Conservation (phyloP, 805 yeast genomes). For the Ogataea degrootiae region DNA sequence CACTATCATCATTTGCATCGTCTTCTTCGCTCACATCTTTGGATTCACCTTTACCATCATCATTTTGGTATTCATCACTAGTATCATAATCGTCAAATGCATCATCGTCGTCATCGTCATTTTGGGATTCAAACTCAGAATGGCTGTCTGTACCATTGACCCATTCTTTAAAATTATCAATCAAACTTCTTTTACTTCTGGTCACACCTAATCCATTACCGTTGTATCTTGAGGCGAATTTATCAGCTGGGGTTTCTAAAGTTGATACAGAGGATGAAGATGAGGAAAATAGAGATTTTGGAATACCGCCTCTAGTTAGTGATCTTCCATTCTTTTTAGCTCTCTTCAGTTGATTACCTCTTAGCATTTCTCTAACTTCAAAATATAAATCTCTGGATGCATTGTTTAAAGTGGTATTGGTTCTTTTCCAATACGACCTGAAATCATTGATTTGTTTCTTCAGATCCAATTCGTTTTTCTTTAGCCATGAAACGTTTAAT, state of each 20-base stretch:
- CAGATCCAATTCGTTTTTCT: conserved; percentile 92
- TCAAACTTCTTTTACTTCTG: conserved; percentile 20
- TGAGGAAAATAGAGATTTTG: too few species aligned
- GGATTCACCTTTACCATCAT: neutral
- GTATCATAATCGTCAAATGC: conserved; percentile 11
- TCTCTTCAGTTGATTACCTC: conserved; percentile 24
- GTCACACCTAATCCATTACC: conserved; percentile 41
- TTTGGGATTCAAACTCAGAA: conserved; percentile 20
- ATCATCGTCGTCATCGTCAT: conserved; percentile 11
- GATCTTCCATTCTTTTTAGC: neutral
- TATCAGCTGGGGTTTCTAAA: conserved; percentile 55
- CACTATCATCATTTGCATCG: neutral
- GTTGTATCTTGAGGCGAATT: conserved; percentile 59
- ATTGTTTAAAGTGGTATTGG: conserved; percentile 60
- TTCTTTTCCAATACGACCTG: conserved; percentile 77
- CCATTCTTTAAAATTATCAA: conserved; percentile 33
- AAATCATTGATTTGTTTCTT: conserved; percentile 87
- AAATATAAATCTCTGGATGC: conserved; percentile 80
- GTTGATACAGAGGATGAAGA: neutral
- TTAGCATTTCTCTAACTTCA: conserved; percentile 72
- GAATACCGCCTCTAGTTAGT: too few species aligned
- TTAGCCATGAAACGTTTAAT: conserved; percentile 93
- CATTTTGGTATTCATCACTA: conserved; percentile 7
- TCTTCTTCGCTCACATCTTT: conserved; percentile 6
- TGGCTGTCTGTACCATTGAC: conserved; percentile 25